These are phyloP conservation scores for Paecilomyces formosus DNA, from an alignment of 2,329 filamentous ascomycete genomes.

Conservation along the genomic window DNA sequence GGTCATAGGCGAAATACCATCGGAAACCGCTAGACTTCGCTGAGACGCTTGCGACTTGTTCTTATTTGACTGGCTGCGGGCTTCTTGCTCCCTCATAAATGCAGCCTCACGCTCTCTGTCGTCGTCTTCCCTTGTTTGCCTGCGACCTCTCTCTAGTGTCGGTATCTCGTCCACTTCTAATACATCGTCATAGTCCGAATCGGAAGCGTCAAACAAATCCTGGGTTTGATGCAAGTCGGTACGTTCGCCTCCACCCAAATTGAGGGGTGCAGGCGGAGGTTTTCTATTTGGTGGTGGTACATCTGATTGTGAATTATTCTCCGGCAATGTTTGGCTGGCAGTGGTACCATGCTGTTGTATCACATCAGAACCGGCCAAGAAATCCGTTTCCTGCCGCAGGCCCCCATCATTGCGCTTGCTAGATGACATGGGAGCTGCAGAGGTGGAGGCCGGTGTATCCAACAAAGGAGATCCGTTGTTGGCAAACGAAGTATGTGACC, in stretches of 20 bases:
- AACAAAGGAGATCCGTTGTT: neutral
- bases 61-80: slow-evolving; percentile 67
- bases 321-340: neutral
- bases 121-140: slow-evolving; percentile 82
- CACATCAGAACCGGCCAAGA: slow-evolving; percentile 3
- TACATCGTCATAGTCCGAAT: slow-evolving; percentile 77
- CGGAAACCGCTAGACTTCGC: slow-evolving; percentile 28
- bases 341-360: neutral
- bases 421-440: neutral
- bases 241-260: slow-evolving; percentile 49
- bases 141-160: slow-evolving; percentile 58
- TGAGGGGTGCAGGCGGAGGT: slow-evolving; percentile 74
- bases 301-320: slow-evolving; percentile 10
- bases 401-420: neutral
- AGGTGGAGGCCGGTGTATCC: neutral
- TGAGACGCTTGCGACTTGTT: slow-evolving; percentile 52
- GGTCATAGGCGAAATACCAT: slow-evolving; percentile 7
- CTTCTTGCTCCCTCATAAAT: slow-evolving; percentile 59
- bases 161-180: slow-evolving; percentile 61
- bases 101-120: slow-evolving; percentile 69
- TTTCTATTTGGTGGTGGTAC: slow-evolving; percentile 63
- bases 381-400: no score
- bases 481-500: neutral
- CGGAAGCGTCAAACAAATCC: slow-evolving; percentile 53
- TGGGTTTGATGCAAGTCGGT: slow-evolving; percentile 39